phyloP scores from a whole-genome alignment of 2,329 filamentous ascomycete genomes.

The Fusarium citri region DNA sequence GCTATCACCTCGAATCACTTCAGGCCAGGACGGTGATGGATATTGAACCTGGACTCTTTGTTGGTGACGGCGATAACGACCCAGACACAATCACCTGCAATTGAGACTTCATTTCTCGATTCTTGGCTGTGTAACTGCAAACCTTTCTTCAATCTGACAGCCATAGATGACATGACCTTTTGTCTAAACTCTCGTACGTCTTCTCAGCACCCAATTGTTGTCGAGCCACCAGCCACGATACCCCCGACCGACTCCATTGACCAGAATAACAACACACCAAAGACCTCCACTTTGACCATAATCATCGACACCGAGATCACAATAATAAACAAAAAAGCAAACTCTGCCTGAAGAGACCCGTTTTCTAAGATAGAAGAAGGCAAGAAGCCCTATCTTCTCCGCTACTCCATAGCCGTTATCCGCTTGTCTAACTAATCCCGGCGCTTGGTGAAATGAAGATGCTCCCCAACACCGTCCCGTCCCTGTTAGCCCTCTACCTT shows the following conservation, averaged over 20 bases:
- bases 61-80: slow-evolving; percentile 24
- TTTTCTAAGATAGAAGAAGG: slow-evolving; percentile 8
- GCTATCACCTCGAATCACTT: slow-evolving; percentile 37
- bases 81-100: neutral
- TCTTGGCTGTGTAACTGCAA: neutral
- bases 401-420: slow-evolving; percentile 14
- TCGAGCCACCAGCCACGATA: slow-evolving; percentile 34
- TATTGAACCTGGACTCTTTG: slow-evolving; percentile 26
- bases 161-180: neutral
- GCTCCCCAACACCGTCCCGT: slow-evolving; percentile 29
- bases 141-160: neutral
- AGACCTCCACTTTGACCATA: slow-evolving; percentile 11
- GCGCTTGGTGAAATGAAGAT: slow-evolving; percentile 45
- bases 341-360: slow-evolving; percentile 4
- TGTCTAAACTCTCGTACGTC: neutral
- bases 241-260: slow-evolving; percentile 24
- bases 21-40: slow-evolving; percentile 40
- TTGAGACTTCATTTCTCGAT: slow-evolving; percentile 2
- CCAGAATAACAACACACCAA: slow-evolving; percentile 25
- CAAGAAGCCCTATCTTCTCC: slow-evolving; percentile 10
- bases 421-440: slow-evolving; percentile 30
- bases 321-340: slow-evolving; percentile 25
- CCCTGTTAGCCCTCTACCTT: slow-evolving; percentile 24
- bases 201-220: slow-evolving; percentile 17
- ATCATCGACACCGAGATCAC: slow-evolving; percentile 10